Evolutionary conservation across 352 stramenopile species (phyloP).

Genomic region (Bremia lactucae): DNA sequence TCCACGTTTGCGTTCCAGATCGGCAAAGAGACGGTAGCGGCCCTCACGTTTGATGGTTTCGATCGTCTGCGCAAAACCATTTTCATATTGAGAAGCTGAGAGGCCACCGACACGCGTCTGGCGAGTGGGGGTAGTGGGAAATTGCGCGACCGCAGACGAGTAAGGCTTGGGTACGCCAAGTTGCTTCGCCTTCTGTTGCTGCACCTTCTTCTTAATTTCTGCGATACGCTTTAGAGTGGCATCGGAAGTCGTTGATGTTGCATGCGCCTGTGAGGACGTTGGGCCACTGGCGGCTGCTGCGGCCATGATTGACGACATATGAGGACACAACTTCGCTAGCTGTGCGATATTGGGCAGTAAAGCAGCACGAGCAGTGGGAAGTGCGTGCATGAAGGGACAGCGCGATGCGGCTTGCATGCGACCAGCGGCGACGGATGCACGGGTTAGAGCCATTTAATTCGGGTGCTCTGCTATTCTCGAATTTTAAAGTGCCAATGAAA

Average conservation of each 20-base stretch:
- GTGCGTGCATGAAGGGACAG: conserved; percentile 79
- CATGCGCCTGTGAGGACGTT: conserved; percentile 47
- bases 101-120: conserved; percentile 58
- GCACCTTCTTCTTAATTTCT: conserved; percentile 52
- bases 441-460: conserved; percentile 47
- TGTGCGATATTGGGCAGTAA: conserved; percentile 80
- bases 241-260: conserved; percentile 37
- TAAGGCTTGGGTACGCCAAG: conserved; percentile 22
- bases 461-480: conserved; percentile 10
- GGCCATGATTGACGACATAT: conserved; percentile 79
- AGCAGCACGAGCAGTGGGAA: conserved; percentile 56
- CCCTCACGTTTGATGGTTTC: conserved; percentile 78
- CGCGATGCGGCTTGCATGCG: conserved; percentile 63
- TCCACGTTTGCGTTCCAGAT: conserved; percentile 80
- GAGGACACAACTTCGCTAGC: conserved; percentile 75
- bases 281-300: conserved; percentile 31
- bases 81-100: conserved; percentile 49
- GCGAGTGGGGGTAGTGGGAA: conserved; percentile 41
- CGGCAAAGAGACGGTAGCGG: conserved; percentile 80
- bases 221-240: conserved; percentile 66
- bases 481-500: conserved; percentile 29
- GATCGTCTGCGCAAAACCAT: conserved; percentile 66
- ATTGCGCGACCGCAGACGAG: conserved; percentile 34
- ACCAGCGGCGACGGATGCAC: conserved; percentile 50
- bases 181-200: conserved; percentile 28